Percentiles rank a stretch among this genome's conserved stretches.
phyloP scores from a whole-genome alignment of 192 early-diverging fungal species.

The Phycomyces blakesleeanus region DNA sequence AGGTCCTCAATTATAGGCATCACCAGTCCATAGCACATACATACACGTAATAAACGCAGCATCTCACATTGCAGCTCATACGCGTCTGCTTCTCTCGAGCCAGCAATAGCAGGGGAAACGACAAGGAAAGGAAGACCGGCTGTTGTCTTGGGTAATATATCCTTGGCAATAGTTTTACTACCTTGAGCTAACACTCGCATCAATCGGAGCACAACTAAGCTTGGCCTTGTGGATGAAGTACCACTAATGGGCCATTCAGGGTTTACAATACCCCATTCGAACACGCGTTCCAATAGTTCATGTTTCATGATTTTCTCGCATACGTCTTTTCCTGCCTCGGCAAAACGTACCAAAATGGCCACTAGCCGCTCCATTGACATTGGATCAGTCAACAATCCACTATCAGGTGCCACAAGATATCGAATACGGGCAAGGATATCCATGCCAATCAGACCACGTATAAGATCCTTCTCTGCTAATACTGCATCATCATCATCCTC shows the following conservation, averaged over 20 bases:
- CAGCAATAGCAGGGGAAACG: conserved; percentile 28
- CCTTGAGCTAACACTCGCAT: conserved; percentile 37
- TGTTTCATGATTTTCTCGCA: conserved; percentile 45
- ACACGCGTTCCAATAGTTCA: conserved; percentile 41
- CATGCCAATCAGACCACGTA: conserved; percentile 59
- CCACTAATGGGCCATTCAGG: conserved; percentile 46
- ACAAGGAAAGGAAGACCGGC: conserved; percentile 41
- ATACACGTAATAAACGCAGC: conserved; percentile 38
- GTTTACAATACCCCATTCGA: conserved; percentile 29
- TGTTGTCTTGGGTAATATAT: conserved; percentile 30
- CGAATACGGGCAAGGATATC: conserved; percentile 52
- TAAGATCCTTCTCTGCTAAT: conserved; percentile 49
- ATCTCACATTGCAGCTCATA: conserved; percentile 38
- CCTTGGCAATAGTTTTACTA: conserved; percentile 38
- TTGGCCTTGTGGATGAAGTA: conserved; percentile 9
- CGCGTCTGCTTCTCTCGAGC: conserved; percentile 9
- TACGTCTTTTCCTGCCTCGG: conserved; percentile 36
- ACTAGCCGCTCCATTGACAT: conserved; percentile 42
- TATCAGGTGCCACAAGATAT: conserved; percentile 48
- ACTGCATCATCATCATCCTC: conserved; percentile 43
- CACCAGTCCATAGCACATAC: conserved; percentile 50
- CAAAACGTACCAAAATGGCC: conserved; percentile 45
- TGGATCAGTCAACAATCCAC: conserved; percentile 24
- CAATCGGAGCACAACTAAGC: conserved; percentile 30
- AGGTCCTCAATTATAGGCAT: conserved; percentile 43